A percentile compares a stretch with the other conserved stretches of the same genome.
These are phyloP conservation scores for Metarhizium rileyi DNA, from an alignment of 2,329 filamentous ascomycete species.

Conservation along the genomic window DNA sequence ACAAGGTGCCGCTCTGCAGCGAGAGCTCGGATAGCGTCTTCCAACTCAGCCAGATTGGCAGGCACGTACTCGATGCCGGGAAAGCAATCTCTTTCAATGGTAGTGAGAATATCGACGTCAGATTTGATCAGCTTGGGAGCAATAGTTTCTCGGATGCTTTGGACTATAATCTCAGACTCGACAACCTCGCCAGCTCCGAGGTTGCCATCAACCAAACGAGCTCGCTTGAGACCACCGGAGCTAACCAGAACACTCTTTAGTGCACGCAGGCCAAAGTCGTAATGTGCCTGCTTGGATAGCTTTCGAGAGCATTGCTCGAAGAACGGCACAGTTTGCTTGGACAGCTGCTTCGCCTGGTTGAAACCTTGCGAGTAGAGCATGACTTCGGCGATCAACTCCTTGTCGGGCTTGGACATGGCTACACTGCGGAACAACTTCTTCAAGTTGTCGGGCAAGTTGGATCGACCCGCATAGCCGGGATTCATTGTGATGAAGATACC, in stretches of 20 bases:
- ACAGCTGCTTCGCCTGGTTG: conserved; percentile 86
- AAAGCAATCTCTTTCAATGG: conserved; percentile 79
- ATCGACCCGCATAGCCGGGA: conserved; percentile 94
- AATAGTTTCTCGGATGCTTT: conserved; percentile 97
- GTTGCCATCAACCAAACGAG: conserved; percentile 53
- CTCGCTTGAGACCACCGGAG: conserved; percentile 89
- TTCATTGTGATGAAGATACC: conserved; percentile 99
- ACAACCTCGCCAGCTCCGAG: conserved; percentile 61
- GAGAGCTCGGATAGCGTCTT: conserved; percentile 70
- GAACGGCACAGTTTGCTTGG: conserved; percentile 94
- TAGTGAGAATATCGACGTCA: conserved; percentile 81
- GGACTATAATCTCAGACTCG: conserved; percentile 95
- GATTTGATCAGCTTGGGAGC: conserved; percentile 90
- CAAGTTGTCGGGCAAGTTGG: conserved; percentile 94
- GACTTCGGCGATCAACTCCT: conserved; percentile 97
- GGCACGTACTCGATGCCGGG: conserved; percentile 89
- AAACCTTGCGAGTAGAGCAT: conserved; percentile 99
- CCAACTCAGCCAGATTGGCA: conserved; percentile 70
- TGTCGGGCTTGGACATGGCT: conserved; percentile 99
- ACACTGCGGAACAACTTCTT: conserved; percentile 99
- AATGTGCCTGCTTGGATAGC: conserved; percentile 94
- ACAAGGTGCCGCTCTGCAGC: conserved; percentile 80
- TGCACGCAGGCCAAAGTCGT: conserved; percentile 96
- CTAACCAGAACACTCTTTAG: conserved; percentile 98
- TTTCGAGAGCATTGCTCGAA: conserved; percentile 79